Evolutionary conservation across 768 basidiomycete genomes (phyloP), one percentile per base, ranked within the genome.

Genomic region (Gloeophyllum trabeum): DNA sequence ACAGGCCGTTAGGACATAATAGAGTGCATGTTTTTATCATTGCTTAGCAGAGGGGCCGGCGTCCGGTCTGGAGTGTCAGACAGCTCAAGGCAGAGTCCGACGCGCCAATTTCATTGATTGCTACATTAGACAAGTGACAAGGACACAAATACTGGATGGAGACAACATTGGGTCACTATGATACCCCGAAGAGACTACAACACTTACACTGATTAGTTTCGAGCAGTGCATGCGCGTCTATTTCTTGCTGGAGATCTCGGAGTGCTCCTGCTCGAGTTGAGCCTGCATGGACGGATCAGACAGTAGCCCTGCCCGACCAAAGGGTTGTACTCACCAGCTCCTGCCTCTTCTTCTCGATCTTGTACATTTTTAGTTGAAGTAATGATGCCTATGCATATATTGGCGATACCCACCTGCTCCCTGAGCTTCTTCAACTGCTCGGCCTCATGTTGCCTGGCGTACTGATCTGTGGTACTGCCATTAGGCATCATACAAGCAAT

Each of bases 361-460:
- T 32, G 28, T 10, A 32, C 10, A 16, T 32, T 32, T 10, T 32
- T 16, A 32, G 28, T 32, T 32, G 10, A 10, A 32, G 28, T 10
- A n/a, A n/a, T n/a, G n/a, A n/a, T n/a, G n/a, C n/a, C n/a, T n/a
- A n/a, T n/a, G 28, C 10, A 32, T 32, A 10, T 10, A 16, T 10
- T 32, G 10, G 28, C 16, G 28, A 10, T 32, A 52, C 71, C 19
- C 43, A 81, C 83, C 66, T 73, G 50, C 13, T 58, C 62, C 61
- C 55, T 72, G 57, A 86, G 56, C 60, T 82, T 83, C 51, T 65
- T 60, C 32, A 86, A 53, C 42, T 75, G 66, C 50, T 69, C 71
- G 10, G 58, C 52, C 44, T 85, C 83, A 43, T 77, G 77, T 45
- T 63, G 57, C 43, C 70, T 76, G 37, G 70, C 65, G 48, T 77